These are phyloP conservation scores for Leptographium lundbergii DNA, from an alignment of 2,329 filamentous ascomycete species.

Conservation along the genomic window DNA sequence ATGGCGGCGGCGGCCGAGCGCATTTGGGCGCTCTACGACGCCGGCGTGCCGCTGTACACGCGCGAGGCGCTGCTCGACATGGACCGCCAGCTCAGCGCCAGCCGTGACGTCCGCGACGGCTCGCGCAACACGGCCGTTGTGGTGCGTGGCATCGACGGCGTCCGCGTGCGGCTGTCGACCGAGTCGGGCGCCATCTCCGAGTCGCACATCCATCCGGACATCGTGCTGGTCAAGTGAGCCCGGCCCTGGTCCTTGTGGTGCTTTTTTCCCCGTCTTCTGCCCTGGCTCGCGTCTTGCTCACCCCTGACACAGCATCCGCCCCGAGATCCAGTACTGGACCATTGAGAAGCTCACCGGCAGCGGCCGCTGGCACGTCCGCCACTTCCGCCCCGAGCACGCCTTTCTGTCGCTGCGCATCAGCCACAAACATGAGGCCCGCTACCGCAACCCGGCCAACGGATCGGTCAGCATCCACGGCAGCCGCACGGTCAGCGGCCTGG, in stretches of 20 bases:
- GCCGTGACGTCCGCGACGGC: constrained; percentile 7
- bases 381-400: constrained; percentile 4
- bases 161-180: constrained; percentile 4
- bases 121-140: constrained; percentile 1
- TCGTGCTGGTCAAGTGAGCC: constrained; percentile 10
- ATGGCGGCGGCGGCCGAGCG: constrained; percentile 5
- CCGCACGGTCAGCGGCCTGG: constrained; percentile 4
- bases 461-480: not conserved
- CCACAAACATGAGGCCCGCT: constrained; percentile 7
- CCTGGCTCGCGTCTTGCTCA: not conserved
- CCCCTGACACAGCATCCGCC: constrained; percentile 2
- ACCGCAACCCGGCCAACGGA: constrained; percentile 6
- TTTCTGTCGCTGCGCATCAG: constrained; percentile 9
- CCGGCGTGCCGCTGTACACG: constrained; percentile 11
- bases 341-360: constrained; percentile 10
- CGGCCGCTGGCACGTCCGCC: constrained; percentile 9
- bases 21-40: constrained; percentile 8
- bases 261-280: not conserved
- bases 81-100: constrained; percentile 7
- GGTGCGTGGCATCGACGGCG: constrained; percentile 9
- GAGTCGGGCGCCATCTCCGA: constrained; percentile 1
- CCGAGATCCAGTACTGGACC: constrained; percentile 10
- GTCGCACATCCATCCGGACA: constrained; percentile 8
- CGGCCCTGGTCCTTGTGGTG: too few species aligned
- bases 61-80: constrained; percentile 6